Conservation (phyloP, 2,329 filamentous ascomycete genomes). For the Trichoderma aggressivum region DNA sequence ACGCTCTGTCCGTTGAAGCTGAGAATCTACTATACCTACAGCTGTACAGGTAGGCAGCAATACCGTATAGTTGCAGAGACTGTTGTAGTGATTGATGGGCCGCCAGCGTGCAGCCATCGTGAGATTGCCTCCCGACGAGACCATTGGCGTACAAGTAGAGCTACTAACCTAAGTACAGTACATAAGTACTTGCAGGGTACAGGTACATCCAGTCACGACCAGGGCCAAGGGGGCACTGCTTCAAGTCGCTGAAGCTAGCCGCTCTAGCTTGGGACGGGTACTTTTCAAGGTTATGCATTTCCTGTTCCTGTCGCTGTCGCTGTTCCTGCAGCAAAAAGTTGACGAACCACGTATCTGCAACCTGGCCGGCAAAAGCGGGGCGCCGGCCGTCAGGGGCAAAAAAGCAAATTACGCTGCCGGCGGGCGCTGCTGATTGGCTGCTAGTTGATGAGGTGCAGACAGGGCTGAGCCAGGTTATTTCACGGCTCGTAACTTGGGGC, state of each 20-base stretch:
- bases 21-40: not conserved
- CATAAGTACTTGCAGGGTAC: not conserved
- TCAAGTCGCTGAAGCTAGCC: not conserved
- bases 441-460: not conserved
- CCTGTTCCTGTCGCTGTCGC: not conserved
- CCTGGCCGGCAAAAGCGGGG: not conserved
- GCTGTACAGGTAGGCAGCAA: not conserved
- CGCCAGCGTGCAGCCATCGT: not conserved
- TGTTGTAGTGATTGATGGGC: not conserved
- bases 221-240: not conserved
- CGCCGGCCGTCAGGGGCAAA: conserved; percentile 7
- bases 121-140: not conserved
- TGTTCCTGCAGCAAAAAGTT: conserved; percentile 11
- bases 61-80: not conserved
- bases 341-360: conserved; percentile 11
- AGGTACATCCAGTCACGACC: not conserved
- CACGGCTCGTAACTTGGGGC: not conserved
- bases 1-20: not conserved
- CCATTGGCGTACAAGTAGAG: not conserved
- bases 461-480: conserved; percentile 14
- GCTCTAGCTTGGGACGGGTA: not conserved
- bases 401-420: conserved; percentile 20
- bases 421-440: conserved; percentile 15
- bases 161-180: not conserved
- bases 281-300: not conserved